Conservation (phyloP, 2,329 filamentous ascomycete species). For the Hysterium pulicare region DNA sequence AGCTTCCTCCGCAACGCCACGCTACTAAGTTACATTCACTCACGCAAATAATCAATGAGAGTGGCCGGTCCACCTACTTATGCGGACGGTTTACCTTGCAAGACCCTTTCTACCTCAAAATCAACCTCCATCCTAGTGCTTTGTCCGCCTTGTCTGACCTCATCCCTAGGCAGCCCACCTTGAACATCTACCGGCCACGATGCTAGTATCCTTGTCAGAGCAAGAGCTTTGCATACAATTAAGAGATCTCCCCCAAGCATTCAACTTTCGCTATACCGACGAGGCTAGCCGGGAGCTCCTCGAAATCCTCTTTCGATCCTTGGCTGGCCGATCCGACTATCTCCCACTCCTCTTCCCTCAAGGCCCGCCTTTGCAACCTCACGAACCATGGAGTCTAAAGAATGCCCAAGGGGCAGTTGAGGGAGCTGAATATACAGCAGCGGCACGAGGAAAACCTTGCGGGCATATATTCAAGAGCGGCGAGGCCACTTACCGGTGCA, state of each 20-base stretch:
- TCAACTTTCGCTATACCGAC: conserved; percentile 72
- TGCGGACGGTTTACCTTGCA: neutral
- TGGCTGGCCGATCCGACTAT: conserved; percentile 73
- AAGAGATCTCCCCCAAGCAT: conserved; percentile 69
- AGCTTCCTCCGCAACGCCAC: conserved; percentile 2
- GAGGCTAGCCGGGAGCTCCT: conserved; percentile 70
- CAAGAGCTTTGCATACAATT: conserved; percentile 80
- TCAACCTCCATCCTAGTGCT: conserved; percentile 2
- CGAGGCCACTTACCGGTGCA: conserved; percentile 90
- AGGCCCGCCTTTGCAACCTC: conserved; percentile 57
- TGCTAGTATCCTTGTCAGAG: conserved; percentile 58
- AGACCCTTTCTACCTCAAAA: neutral
- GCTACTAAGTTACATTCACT: neutral
- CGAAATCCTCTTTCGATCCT: conserved; percentile 78
- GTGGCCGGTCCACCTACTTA: conserved; percentile 17
- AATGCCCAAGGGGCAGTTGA: conserved; percentile 90
- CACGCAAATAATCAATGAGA: neutral
- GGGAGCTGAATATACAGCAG: conserved; percentile 90
- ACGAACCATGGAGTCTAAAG: conserved; percentile 68
- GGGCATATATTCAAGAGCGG: conserved; percentile 96
- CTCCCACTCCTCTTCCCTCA: conserved; percentile 79
- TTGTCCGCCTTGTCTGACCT: conserved; percentile 3
- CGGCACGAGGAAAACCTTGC: conserved; percentile 87
- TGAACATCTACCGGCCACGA: conserved; percentile 18
- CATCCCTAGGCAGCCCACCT: conserved; percentile 13